Base-by-base conservation (phyloP, 129 eudicot species). In the Arctium lappa region DNA sequence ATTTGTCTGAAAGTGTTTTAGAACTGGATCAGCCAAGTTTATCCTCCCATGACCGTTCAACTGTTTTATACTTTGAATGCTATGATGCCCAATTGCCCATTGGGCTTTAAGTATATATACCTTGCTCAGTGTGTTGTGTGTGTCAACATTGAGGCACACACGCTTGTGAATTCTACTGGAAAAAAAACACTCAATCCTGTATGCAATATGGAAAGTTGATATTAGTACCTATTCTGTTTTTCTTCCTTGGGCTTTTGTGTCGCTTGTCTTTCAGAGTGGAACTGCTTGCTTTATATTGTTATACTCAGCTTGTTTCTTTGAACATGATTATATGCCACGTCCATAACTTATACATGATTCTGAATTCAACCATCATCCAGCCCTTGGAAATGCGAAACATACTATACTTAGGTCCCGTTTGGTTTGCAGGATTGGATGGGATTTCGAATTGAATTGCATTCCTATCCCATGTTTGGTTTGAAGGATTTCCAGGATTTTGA, bases 181-280 rank as follows among this genome's bases (percentile, higher is more conserved):
- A 6, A 22, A 22, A 33, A 63, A 27, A 2, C 60, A 10, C 69
- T 65, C 81, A 60, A 3, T 63, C 4, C 38, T 63, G 6, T 53
- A 53, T 73, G 42, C 63, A 60, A 11, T 63, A 73, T 60, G 13
- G 16, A 74, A 81, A 56, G 78, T 29, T 60, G 63, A 81, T 36
- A 36, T 1, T 74, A 0, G 34, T 11, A 11, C 33, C 36, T 62
- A 27, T 66, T 66, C 34, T 22, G 71, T 66, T 22, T 27, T 66
- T 66, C 71, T 40, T 9, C 10, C 13, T 30, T 30, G 30, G 2
- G 71, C 40, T 50, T 76, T 76, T 53, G 46, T 76, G 31, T 11
- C 32, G 46, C 80, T 53, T 15, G 39, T 27, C 44, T 53, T 76
- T 50, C 36, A 48, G 80, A 76, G 79, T 38, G 60, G 77, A 73